A percentile compares a stretch with the other conserved stretches of the same genome.
phyloP scores from a whole-genome alignment of 495 filamentous ascomycete genomes.

The Neurospora sp. region DNA sequence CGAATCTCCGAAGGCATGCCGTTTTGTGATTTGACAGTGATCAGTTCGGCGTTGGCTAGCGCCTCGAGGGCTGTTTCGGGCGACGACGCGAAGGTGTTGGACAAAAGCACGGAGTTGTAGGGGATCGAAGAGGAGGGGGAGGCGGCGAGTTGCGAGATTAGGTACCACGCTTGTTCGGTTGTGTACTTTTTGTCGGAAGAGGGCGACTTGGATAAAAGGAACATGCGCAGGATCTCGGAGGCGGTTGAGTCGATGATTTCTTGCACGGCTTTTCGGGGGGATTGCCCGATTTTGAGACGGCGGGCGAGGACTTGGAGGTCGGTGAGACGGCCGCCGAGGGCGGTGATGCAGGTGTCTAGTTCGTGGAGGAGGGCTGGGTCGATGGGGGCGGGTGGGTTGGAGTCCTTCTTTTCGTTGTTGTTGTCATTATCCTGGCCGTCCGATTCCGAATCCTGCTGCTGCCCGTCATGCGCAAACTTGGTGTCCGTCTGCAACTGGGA shows the following conservation, averaged over 20 bases:
- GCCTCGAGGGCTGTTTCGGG: conserved; percentile 61
- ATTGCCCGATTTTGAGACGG: conserved; percentile 84
- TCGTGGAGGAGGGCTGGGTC: conserved; percentile 32
- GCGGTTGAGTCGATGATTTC: conserved; percentile 84
- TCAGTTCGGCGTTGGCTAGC: conserved; percentile 80
- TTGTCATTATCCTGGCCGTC: background rate
- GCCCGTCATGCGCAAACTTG: background rate
- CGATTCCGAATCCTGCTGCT: conserved; percentile 10
- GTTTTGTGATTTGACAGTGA: conserved; percentile 58
- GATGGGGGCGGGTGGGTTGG: conserved; percentile 30
- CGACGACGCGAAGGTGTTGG: conserved; percentile 56
- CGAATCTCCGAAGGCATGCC: conserved; percentile 69
- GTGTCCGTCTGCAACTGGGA: conserved; percentile 54
- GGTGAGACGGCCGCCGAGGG: conserved; percentile 79
- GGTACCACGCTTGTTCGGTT: conserved; percentile 77
- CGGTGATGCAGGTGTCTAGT: conserved; percentile 71
- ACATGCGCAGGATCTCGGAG: conserved; percentile 88
- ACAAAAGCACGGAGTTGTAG: conserved; percentile 76
- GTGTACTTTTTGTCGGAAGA: conserved; percentile 53
- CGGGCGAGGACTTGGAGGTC: conserved; percentile 89
- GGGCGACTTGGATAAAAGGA: conserved; percentile 47
- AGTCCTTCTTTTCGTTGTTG: background rate
- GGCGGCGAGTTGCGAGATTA: conserved; percentile 62
- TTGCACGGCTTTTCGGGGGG: conserved; percentile 67
- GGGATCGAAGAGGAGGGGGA: conserved; percentile 28